phyloP scores from a whole-genome alignment of 164 flowering plant genomes.

The Stephania cephalantha region DNA sequence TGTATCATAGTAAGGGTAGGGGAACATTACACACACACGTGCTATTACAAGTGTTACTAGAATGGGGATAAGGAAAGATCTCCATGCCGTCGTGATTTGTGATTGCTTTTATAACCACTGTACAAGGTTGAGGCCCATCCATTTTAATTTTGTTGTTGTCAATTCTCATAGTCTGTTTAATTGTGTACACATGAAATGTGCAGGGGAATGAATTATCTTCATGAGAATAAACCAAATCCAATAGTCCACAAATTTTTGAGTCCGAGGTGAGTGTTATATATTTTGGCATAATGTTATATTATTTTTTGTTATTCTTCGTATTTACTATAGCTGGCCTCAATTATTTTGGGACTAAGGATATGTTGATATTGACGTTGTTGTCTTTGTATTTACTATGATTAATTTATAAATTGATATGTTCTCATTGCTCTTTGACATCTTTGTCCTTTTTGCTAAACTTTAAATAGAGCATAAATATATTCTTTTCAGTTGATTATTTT shows the following conservation, averaged over 20 bases:
- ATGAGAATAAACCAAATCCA: constrained; percentile 49
- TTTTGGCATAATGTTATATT: background rate
- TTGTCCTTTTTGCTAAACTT: background rate
- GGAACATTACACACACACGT: background rate
- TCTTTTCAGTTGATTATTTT: background rate
- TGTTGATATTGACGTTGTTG: background rate
- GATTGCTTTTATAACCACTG: no score
- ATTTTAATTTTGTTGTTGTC: background rate
- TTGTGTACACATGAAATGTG: constrained; percentile 2
- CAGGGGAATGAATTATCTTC: constrained; percentile 74
- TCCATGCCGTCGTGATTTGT: no score
- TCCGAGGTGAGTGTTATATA: constrained; percentile 25
- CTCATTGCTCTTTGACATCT: background rate
- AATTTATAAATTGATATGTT: background rate
- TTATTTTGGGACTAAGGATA: no score
- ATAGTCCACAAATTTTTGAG: constrained; percentile 51
- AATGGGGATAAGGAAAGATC: no score
- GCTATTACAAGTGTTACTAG: no score
- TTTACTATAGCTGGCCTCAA: no score
- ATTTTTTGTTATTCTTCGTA: background rate
- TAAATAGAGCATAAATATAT: background rate
- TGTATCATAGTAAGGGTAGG: background rate
- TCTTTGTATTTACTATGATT: background rate
- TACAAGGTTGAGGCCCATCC: no score
- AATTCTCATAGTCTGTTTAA: background rate